Percentiles rank a stretch among this genome's conserved stretches.
These are phyloP conservation scores for Aspergillus haitiensis DNA, from an alignment of 495 filamentous ascomycete genomes.

Conservation along the genomic window DNA sequence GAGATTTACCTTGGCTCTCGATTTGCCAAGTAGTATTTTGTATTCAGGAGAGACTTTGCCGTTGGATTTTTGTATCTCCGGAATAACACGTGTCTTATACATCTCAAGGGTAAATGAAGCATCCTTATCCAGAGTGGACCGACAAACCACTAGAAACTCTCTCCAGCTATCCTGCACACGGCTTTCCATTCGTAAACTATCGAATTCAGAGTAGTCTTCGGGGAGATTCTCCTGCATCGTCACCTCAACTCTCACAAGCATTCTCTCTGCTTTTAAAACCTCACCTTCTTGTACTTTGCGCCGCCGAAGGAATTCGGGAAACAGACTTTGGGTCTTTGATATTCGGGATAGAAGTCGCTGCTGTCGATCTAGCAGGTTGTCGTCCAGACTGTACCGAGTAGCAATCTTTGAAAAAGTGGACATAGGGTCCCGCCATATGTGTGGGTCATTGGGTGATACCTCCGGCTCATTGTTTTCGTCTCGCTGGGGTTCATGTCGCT, in stretches of 20 bases:
- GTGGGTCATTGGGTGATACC: slow-evolving; percentile 1
- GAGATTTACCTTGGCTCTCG: slow-evolving; percentile 60
- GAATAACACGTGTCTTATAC: slow-evolving; percentile 70
- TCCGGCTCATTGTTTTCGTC: slow-evolving; percentile 25
- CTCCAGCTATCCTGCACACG: slow-evolving; percentile 66
- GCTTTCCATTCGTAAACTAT: slow-evolving; percentile 61
- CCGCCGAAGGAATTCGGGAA: slow-evolving; percentile 41
- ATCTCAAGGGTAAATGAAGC: slow-evolving; percentile 61
- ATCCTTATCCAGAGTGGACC: slow-evolving; percentile 55
- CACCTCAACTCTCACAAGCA: slow-evolving; percentile 68
- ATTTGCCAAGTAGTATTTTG: slow-evolving; percentile 57
- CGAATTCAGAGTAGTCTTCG: slow-evolving; percentile 67
- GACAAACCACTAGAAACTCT: slow-evolving; percentile 70
- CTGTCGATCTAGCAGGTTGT: slow-evolving; percentile 45
- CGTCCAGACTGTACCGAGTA: slow-evolving; percentile 48
- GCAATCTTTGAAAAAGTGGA: slow-evolving; percentile 30
- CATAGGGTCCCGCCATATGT: slow-evolving; percentile 11
- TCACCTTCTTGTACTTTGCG: slow-evolving; percentile 57
- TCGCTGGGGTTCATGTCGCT: slow-evolving; percentile 38
- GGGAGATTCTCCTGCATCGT: slow-evolving; percentile 55
- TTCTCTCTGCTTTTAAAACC: slow-evolving; percentile 71
- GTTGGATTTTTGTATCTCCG: slow-evolving; percentile 55
- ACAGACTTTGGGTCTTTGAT: slow-evolving; percentile 39
- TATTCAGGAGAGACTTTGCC: slow-evolving; percentile 54
- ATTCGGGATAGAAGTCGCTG: slow-evolving; percentile 38